phyloP scores from a whole-genome alignment of 2,329 filamentous ascomycete genomes.

The Microcyclosporella mali region DNA sequence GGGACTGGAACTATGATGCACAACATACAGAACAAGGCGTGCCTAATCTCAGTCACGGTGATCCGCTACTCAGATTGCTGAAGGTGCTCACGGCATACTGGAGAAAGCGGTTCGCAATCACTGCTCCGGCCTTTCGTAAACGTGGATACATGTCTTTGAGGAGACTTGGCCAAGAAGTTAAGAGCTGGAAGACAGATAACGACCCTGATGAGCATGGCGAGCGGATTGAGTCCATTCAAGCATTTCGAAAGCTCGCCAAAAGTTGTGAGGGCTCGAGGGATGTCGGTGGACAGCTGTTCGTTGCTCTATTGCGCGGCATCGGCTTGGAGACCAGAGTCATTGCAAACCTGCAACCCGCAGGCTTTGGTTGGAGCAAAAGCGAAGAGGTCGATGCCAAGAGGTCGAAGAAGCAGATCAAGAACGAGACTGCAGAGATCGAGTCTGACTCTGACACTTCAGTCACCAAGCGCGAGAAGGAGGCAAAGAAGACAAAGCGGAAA shows the following conservation, averaged over 20 bases:
- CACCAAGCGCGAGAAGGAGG: conserved; percentile 4
- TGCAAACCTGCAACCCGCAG: conserved; percentile 74
- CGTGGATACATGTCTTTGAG: conserved; percentile 78
- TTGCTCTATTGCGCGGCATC: conserved; percentile 71
- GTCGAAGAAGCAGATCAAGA: conserved; percentile 25
- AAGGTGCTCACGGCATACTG: conserved; percentile 76
- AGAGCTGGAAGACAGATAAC: conserved; percentile 60
- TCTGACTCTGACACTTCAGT: conserved; percentile 7
- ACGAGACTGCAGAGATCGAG: conserved; percentile 6
- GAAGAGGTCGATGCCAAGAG: conserved; percentile 64
- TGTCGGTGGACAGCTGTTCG: conserved; percentile 83
- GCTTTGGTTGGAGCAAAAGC: conserved; percentile 82
- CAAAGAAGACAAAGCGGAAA: conserved; percentile 12
- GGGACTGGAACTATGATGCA: conserved; percentile 69
- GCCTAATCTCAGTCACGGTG: conserved; percentile 73
- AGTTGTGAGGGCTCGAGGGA: conserved; percentile 76
- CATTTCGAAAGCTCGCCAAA: conserved; percentile 64
- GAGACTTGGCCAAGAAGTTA: conserved; percentile 65
- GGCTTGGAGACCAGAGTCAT: conserved; percentile 80
- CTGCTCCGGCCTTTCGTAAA: conserved; percentile 76
- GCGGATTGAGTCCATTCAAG: conserved; percentile 57
- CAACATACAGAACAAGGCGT: conserved; percentile 62
- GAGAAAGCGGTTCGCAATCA: conserved; percentile 75
- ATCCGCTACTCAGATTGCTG: conserved; percentile 72
- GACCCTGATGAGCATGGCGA: conserved; percentile 69